Conservation (phyloP, 371 early-diverging fungal species). For the Paramicrosporidium saccamoebae region DNA sequence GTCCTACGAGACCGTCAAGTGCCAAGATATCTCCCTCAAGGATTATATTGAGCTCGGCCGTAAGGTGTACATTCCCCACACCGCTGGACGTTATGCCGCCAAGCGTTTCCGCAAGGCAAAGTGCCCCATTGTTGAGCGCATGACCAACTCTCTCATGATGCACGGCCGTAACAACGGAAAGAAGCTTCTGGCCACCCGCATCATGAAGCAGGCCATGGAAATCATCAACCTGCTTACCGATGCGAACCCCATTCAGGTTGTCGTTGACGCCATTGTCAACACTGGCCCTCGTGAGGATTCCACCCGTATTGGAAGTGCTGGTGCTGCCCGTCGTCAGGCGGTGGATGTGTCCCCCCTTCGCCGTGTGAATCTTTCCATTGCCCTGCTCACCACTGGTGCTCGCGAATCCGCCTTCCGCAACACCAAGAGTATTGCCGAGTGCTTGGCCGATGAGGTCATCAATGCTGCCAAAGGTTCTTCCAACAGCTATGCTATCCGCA, state of each 20-base stretch:
- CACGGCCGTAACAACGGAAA: constrained; percentile 99
- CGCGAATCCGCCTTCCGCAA: constrained; percentile 68
- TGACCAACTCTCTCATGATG: constrained; percentile 99
- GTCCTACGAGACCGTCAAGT: constrained; percentile 75
- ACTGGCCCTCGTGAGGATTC: constrained; percentile 99
- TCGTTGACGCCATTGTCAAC: constrained; percentile 98
- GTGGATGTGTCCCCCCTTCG: constrained; percentile 99
- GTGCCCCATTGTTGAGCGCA: constrained; percentile 98
- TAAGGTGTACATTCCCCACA: constrained; percentile 89
- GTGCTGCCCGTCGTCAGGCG: constrained; percentile 99
- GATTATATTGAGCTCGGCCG: constrained; percentile 81
- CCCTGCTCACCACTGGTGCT: constrained; percentile 80
- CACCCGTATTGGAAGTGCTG: constrained; percentile 96
- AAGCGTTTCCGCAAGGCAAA: constrained; percentile 93
- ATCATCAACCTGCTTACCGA: constrained; percentile 96
- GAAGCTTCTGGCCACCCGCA: constrained; percentile 95
- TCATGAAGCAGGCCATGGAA: constrained; percentile 96
- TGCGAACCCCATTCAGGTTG: constrained; percentile 94
- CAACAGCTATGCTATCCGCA: constrained; percentile 98
- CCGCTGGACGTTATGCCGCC: constrained; percentile 87
- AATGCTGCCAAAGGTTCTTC: constrained; percentile 95
- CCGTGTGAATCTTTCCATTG: constrained; percentile 93
- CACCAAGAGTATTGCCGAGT: constrained; percentile 97
- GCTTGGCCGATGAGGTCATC: constrained; percentile 99
- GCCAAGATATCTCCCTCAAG: constrained; percentile 71